Percentiles rank a stretch among this genome's conserved stretches.
Evolutionary conservation across 2,329 filamentous ascomycete species (phyloP).

Genomic region (Diaporthe sp.): DNA sequence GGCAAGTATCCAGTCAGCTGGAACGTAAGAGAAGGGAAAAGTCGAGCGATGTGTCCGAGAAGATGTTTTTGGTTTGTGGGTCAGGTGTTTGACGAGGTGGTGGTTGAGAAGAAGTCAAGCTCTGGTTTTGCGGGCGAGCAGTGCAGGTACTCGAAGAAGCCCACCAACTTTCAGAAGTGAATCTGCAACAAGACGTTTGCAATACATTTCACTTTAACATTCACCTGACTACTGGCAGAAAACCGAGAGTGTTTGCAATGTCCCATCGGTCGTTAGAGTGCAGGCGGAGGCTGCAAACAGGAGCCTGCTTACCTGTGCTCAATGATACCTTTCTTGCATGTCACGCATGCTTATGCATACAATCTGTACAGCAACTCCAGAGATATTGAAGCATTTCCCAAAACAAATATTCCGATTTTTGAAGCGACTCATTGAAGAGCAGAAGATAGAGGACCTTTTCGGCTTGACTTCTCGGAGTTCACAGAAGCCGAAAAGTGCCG

Average conservation of each 20-base stretch:
- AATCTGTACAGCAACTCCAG: not conserved
- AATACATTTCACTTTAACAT: not conserved
- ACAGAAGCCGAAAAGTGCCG: slow-evolving; percentile 1
- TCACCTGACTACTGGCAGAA: not conserved
- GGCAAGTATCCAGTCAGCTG: not conserved
- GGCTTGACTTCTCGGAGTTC: not conserved
- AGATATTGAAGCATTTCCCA: not conserved
- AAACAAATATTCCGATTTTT: not conserved
- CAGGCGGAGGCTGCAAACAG: not conserved
- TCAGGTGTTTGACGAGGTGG: not conserved
- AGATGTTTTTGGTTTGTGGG: no score
- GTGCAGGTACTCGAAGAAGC: not conserved
- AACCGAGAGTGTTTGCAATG: not conserved
- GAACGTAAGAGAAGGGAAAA: not conserved
- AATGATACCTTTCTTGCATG: not conserved
- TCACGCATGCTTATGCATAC: not conserved
- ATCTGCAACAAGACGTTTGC: not conserved
- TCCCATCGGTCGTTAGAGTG: not conserved
- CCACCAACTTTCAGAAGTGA: not conserved
- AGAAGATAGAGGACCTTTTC: no score
- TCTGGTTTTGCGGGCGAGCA: not conserved
- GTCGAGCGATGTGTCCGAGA: not conserved
- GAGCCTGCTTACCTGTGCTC: not conserved
- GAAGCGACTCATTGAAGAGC: no score
- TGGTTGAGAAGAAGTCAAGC: not conserved